phyloP scores from a whole-genome alignment of 768 basidiomycete genomes.

The Naganishia vishniacii region DNA sequence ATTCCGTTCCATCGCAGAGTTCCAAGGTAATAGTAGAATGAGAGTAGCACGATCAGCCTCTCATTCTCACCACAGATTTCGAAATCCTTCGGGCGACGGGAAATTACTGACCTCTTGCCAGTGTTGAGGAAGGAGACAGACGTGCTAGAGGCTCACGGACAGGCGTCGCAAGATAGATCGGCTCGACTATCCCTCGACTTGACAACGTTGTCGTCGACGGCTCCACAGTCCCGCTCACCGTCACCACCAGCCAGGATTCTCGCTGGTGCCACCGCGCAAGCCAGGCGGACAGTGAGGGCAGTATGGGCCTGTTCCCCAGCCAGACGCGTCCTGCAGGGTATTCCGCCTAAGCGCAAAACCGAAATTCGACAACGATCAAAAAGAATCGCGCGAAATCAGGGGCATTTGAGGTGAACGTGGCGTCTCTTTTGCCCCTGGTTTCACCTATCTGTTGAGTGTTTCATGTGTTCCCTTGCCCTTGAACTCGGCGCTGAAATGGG shows the following conservation, averaged over 20 bases:
- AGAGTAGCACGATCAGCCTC: conserved; percentile 13
- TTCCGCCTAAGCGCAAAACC: too few relatives aligned
- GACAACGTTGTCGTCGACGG: not conserved
- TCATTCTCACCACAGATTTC: not conserved
- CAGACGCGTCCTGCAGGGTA: too few relatives aligned
- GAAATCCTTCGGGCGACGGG: not conserved
- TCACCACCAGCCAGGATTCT: conserved; percentile 4
- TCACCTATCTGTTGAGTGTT: too few relatives aligned
- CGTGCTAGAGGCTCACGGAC: conserved; percentile 6
- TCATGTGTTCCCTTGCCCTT: too few relatives aligned
- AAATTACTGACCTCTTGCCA: conserved; percentile 17
- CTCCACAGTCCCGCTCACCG: not conserved
- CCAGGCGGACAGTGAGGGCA: not conserved
- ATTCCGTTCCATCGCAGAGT: not conserved
- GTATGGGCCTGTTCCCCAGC: not conserved
- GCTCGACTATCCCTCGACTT: not conserved
- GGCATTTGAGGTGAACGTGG: too few relatives aligned
- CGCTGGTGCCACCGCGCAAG: conserved; percentile 5
- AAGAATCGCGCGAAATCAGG: too few relatives aligned
- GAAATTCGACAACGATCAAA: too few relatives aligned
- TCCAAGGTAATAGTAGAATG: not conserved
- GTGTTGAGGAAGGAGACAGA: conserved; percentile 22
- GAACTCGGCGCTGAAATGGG: too few relatives aligned
- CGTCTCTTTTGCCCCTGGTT: too few relatives aligned
- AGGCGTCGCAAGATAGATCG: not conserved